Percentiles rank a stretch among this genome's conserved stretches.
Conservation (phyloP, 129 eudicot genomes). For the Oenanthe sinensis region DNA sequence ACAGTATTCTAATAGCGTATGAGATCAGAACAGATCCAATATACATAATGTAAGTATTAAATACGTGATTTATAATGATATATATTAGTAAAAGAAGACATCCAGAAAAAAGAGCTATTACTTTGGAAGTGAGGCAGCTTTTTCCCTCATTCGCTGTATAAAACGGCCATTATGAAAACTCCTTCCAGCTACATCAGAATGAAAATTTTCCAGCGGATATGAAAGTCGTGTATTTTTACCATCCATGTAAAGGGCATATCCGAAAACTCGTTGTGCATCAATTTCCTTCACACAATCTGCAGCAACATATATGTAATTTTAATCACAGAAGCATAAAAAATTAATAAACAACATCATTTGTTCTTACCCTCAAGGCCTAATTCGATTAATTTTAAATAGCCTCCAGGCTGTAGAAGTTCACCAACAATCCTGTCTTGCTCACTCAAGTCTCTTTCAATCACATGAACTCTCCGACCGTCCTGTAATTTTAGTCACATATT, state of each 20-base stretch:
- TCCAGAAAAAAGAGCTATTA: background rate
- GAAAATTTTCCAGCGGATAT: slow-evolving; percentile 44
- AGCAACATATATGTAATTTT: slow-evolving; percentile 6
- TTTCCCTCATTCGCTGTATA: slow-evolving; percentile 53
- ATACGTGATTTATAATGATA: background rate
- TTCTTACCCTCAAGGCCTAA: slow-evolving; percentile 65
- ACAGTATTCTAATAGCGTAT: background rate
- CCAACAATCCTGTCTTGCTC: slow-evolving; percentile 77
- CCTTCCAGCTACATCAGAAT: slow-evolving; percentile 43
- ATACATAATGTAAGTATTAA: background rate
- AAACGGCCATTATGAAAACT: slow-evolving; percentile 59
- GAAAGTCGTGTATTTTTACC: slow-evolving; percentile 40
- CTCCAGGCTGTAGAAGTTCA: slow-evolving; percentile 83
- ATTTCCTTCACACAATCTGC: slow-evolving; percentile 52
- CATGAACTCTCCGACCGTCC: slow-evolving; percentile 75
- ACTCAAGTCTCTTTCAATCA: slow-evolving; percentile 70
- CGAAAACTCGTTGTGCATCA: slow-evolving; percentile 49
- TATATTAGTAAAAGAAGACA: background rate
- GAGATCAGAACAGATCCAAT: background rate
- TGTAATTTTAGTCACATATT: slow-evolving; percentile 5
- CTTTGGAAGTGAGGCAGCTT: slow-evolving; percentile 54
- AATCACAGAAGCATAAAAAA: background rate
- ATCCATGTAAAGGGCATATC: slow-evolving; percentile 51
- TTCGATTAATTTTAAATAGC: slow-evolving; percentile 63
- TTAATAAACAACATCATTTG: background rate